A percentile compares a stretch with the other conserved stretches of the same genome.
phyloP scores from a whole-genome alignment of 163 green algal genomes.

The Scenedesmus sp. region DNA sequence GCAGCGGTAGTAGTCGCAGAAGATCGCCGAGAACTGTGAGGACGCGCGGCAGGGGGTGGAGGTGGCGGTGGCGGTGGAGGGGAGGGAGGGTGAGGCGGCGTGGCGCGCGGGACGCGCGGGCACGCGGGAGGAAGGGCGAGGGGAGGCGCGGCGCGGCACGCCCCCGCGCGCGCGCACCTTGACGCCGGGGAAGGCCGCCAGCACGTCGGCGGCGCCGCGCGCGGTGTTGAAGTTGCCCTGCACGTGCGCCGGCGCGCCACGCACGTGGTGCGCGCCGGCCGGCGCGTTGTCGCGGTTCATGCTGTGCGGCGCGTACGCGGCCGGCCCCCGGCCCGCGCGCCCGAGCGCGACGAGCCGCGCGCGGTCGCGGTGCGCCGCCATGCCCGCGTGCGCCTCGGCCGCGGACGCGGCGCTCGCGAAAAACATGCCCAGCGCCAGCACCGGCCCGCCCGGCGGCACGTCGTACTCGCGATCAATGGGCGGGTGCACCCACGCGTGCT shows the following conservation, averaged over 20 bases:
- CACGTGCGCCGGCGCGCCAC: neutral
- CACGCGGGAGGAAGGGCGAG: no score
- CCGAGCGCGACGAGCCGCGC: slow-evolving; percentile 13
- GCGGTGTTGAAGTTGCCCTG: slow-evolving; percentile 41
- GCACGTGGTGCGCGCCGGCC: no score
- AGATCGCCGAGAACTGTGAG: neutral
- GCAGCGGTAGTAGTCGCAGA: slow-evolving; percentile 12
- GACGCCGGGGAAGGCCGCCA: neutral
- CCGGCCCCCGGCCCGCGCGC: no score
- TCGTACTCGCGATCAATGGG: slow-evolving; percentile 19
- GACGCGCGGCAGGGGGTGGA: no score
- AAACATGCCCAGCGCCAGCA: slow-evolving; percentile 32
- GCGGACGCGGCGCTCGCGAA: slow-evolving; percentile 10
- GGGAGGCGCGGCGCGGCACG: no score
- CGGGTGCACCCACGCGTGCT: slow-evolving; percentile 10
- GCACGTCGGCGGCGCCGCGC: slow-evolving; percentile 6
- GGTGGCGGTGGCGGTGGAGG: no score
- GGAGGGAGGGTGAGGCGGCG: no score
- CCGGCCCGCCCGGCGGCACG: neutral
- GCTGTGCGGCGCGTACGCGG: no score
- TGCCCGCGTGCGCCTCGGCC: slow-evolving; percentile 8
- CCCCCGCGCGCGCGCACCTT: no score
- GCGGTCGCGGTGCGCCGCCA: slow-evolving; percentile 29
- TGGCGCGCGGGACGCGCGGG: no score
- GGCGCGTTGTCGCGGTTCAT: no score